Evolutionary conservation across 345 rosid genomes (phyloP).

Genomic region (Corchorus capsularis): DNA sequence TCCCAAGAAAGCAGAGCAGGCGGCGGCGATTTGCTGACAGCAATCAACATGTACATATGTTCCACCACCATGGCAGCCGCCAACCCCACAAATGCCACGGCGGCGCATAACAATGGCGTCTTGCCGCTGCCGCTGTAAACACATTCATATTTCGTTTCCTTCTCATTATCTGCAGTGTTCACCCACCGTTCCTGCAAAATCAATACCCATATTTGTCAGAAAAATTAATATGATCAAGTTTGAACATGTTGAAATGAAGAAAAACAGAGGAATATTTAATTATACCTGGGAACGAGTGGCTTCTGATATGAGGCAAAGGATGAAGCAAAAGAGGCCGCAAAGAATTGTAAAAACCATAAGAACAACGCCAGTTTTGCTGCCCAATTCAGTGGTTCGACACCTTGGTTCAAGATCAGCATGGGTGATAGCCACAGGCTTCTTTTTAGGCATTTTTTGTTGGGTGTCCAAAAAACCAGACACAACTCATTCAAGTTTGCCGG

Average conservation of each 20-base stretch:
- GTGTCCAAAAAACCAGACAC: not conserved
- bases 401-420: slow-evolving; percentile 81
- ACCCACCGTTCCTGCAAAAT: slow-evolving; percentile 59
- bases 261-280: too few relatives aligned
- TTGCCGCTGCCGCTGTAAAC: slow-evolving; percentile 72
- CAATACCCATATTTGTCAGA: not conserved
- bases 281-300: slow-evolving; percentile 84
- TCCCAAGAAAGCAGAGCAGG: slow-evolving; percentile 51
- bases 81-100: slow-evolving; percentile 58
- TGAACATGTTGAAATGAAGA: not conserved
- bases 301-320: slow-evolving; percentile 85
- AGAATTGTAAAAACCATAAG: slow-evolving; percentile 58
- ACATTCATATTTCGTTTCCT: slow-evolving; percentile 43
- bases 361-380: slow-evolving; percentile 65
- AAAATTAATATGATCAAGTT: not conserved
- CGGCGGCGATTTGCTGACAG: slow-evolving; percentile 65
- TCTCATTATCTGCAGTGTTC: slow-evolving; percentile 19
- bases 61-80: slow-evolving; percentile 71
- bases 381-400: slow-evolving; percentile 52
- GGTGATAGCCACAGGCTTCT: slow-evolving; percentile 53
- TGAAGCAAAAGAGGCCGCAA: slow-evolving; percentile 73
- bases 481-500: slow-evolving; percentile 22
- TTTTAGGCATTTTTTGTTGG: slow-evolving; percentile 40
- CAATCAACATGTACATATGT: slow-evolving; percentile 64
- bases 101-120: slow-evolving; percentile 64